Evolutionary conservation across 2,329 filamentous ascomycete genomes (phyloP).

Genomic region (Furcasterigmium furcatum): DNA sequence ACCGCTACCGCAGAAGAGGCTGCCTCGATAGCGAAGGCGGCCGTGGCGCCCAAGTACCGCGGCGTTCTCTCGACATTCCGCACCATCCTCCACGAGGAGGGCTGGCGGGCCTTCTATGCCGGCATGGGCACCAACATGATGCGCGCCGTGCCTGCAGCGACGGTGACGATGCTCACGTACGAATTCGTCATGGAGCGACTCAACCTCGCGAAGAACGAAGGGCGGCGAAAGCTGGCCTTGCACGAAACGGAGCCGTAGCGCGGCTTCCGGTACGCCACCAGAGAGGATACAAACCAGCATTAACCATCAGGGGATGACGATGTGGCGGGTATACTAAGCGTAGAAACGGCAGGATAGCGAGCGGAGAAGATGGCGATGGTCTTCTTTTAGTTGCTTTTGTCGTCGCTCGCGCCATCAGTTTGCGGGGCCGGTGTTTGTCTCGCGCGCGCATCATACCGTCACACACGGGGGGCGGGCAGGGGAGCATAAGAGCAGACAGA

Average conservation of each 20-base stretch:
- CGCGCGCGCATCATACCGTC: too few species aligned
- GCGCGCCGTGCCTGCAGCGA: conserved; percentile 88
- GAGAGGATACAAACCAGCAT: too few species aligned
- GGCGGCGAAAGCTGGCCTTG: conserved; percentile 25
- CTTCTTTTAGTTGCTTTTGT: too few species aligned
- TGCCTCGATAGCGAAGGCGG: conserved; percentile 19
- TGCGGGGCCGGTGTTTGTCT: not conserved
- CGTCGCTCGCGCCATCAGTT: too few species aligned
- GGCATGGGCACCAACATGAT: conserved; percentile 98
- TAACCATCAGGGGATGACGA: too few species aligned
- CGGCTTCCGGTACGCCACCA: not conserved
- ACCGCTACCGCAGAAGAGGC: conserved; percentile 39
- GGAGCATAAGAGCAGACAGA: conserved; percentile 1
- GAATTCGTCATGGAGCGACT: conserved; percentile 67
- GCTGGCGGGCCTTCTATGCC: conserved; percentile 94
- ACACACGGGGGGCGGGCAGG: too few species aligned
- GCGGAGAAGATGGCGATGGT: too few species aligned
- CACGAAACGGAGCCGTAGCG: not conserved
- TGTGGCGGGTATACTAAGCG: conserved; percentile 5
- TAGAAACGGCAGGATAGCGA: too few species aligned
- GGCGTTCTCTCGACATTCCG: conserved; percentile 80
- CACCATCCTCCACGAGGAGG: conserved; percentile 85
- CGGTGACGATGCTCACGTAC: conserved; percentile 96
- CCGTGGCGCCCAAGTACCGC: conserved; percentile 56
- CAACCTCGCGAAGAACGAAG: conserved; percentile 38